Base-by-base conservation (phyloP, 768 basidiomycete genomes). In the Mycena filopes region DNA sequence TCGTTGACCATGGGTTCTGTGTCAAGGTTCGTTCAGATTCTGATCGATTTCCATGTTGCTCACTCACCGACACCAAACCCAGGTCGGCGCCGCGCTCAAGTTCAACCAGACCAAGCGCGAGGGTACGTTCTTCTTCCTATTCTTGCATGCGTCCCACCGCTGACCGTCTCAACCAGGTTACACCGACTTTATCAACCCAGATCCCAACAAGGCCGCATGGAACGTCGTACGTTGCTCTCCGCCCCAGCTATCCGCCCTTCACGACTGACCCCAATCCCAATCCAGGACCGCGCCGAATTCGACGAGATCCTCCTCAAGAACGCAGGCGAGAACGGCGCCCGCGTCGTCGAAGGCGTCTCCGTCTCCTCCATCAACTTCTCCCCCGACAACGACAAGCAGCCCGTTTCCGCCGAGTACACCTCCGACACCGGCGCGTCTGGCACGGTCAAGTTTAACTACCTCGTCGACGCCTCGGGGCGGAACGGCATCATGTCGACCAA, bases 401-500 rank as follows among this genome's bases (percentile, higher is more conserved):
- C 84, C 2, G 71, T 79, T 25, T 68, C 78, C 1, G 82, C 80
- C 1, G 70, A 71, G 57, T 36, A 7, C 1, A 33, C 18, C 21
- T 31, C 76, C 54, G 74, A 73, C 49, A 66, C 66, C 12, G 80
- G 79, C 1, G 64, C 65, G 26, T 70, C 75, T 3, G 81, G 83
- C 8, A 77, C 75, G 28, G 85, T 87, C 48, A 71, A 76, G 0
- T 91, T 90, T 57, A 83, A 89, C 50, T 89, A 84, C 60, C 74
- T 91, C n/a, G 79, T 91, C n/a, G 90, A 91, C 69, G 89, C 87
- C 6, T 83, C 83, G 8, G 90, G 90, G 29, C 82, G 89, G 1
- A 76, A 78, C 1, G 89, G 89, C 2, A 69, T 86, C 59, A 76
- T 86, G 74, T 83, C 81, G 10, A 80, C 80, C 21, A 80, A 77